Percentiles rank a stretch among this genome's conserved stretches.
These are phyloP conservation scores for Crotalaria pallida DNA, from an alignment of 306 rosid genomes.

Conservation along the genomic window DNA sequence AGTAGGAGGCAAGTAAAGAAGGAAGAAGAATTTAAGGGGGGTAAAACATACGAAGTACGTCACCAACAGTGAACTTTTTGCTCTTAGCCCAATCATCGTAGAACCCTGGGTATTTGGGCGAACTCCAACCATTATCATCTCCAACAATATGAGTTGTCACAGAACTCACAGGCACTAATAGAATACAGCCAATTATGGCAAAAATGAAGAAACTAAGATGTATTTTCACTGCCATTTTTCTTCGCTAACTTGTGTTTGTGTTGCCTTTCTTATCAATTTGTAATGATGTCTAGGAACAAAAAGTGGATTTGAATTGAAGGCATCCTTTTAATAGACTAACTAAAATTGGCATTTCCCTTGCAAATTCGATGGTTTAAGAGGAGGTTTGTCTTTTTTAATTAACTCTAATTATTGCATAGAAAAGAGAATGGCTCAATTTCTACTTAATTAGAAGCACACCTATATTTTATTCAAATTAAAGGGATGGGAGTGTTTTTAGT, in stretches of 20 bases:
- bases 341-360: not conserved
- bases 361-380: not conserved
- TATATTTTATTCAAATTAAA: not conserved
- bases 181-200: constrained; percentile 17
- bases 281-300: constrained; percentile 23
- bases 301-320: not conserved
- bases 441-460: not conserved
- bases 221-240: constrained; percentile 33
- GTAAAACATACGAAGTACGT: constrained; percentile 43
- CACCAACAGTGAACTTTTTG: constrained; percentile 54
- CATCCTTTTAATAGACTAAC: not conserved
- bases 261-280: not conserved
- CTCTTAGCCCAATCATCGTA: constrained; percentile 52
- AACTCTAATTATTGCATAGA: constrained; percentile 19
- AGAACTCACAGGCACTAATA: constrained; percentile 33
- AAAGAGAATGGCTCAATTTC: not conserved
- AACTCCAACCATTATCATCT: constrained; percentile 56
- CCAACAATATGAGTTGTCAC: constrained; percentile 53
- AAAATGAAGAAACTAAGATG: constrained; percentile 18
- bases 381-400: constrained; percentile 16
- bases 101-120: constrained; percentile 30
- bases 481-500: constrained; percentile 24
- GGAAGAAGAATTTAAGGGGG: not conserved
- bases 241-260: not conserved
- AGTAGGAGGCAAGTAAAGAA: not conserved